A percentile compares a stretch with the other conserved stretches of the same genome.
These are phyloP conservation scores for Paecilomyces fulvus DNA, from an alignment of 2,329 filamentous ascomycete genomes.

Conservation along the genomic window DNA sequence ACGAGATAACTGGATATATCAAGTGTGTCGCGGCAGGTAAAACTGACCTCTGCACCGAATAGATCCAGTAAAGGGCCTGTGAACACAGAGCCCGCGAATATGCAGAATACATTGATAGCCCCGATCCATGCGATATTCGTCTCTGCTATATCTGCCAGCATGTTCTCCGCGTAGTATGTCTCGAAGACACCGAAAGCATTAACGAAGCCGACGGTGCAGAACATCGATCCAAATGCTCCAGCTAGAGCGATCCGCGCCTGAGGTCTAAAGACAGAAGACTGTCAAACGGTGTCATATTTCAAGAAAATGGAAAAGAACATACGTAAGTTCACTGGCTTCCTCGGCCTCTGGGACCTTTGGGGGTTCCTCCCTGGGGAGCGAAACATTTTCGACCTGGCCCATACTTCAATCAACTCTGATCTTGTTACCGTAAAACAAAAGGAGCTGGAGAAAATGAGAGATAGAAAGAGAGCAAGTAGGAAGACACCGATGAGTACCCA, in stretches of 20 bases:
- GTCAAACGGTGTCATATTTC: neutral
- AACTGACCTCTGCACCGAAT: constrained; percentile 21
- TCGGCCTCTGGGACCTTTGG: neutral
- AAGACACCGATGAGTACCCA: neutral
- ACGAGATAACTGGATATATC: too few relatives aligned
- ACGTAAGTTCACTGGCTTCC: constrained; percentile 18
- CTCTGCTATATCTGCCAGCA: constrained; percentile 16
- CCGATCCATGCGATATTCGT: constrained; percentile 29
- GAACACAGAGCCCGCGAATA: constrained; percentile 20
- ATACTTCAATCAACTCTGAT: neutral
- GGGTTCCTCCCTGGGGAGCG: neutral
- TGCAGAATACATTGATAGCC: constrained; percentile 21
- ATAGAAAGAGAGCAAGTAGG: neutral
- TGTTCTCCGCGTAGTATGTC: constrained; percentile 20
- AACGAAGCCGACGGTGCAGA: constrained; percentile 31
- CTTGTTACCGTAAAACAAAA: neutral
- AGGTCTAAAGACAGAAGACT: constrained; percentile 8
- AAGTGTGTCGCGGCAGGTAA: neutral
- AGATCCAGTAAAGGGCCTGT: constrained; percentile 23
- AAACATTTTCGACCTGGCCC: neutral
- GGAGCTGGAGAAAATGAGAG: neutral
- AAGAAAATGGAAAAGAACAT: neutral
- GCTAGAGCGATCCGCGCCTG: constrained; percentile 19
- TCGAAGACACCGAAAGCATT: constrained; percentile 31
- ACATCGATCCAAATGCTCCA: constrained; percentile 21